Evolutionary conservation across 257 asterid genomes (phyloP).

Genomic region (Jacaranda copaia): DNA sequence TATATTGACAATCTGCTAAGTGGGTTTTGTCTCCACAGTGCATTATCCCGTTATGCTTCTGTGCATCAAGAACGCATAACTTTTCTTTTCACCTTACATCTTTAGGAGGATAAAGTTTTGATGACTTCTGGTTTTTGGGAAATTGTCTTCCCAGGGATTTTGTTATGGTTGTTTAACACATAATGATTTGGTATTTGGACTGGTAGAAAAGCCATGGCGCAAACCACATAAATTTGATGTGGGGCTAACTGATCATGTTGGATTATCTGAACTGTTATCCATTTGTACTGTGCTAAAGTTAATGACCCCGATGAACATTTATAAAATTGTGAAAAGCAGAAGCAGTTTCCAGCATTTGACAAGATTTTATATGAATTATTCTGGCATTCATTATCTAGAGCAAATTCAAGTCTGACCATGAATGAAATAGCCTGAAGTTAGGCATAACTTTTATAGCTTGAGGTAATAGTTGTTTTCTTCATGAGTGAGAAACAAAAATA

Average conservation of each 20-base stretch:
- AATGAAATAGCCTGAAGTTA: background rate
- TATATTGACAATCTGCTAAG: too few relatives aligned
- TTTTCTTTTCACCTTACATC: background rate
- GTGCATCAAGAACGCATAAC: too few relatives aligned
- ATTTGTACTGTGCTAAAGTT: too few relatives aligned
- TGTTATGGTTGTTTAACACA: background rate
- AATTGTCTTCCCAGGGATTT: background rate
- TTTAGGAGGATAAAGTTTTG: background rate
- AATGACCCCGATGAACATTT: too few relatives aligned
- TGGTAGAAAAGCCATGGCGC: background rate
- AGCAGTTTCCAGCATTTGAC: background rate
- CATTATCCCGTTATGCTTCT: too few relatives aligned
- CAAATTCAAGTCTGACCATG: slow-evolving; percentile 3
- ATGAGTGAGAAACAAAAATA: background rate
- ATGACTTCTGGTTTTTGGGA: background rate
- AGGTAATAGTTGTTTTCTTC: too few relatives aligned
- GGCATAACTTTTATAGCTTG: background rate
- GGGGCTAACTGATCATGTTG: background rate
- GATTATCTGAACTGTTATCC: background rate
- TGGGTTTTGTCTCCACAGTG: too few relatives aligned
- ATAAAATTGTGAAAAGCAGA: background rate
- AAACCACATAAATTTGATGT: background rate
- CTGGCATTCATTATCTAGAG: slow-evolving; percentile 2
- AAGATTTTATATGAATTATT: background rate
- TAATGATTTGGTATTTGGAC: background rate